These are phyloP conservation scores for Verticillium nonalfalfae DNA, from an alignment of 2,329 filamentous ascomycete species.

Conservation along the genomic window DNA sequence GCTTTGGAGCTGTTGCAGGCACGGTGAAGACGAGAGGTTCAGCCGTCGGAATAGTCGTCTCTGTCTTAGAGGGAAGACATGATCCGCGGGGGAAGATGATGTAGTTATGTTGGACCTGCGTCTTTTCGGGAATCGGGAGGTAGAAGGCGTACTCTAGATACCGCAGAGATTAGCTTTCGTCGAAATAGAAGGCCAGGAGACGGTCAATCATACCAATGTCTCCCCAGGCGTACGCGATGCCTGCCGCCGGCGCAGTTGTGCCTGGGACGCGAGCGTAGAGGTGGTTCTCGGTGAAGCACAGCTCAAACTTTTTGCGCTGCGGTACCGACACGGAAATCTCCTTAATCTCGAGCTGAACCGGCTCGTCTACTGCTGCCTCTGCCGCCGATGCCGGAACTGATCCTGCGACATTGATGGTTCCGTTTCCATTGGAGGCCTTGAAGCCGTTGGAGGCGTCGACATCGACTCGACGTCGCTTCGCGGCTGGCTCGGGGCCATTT, in stretches of 20 bases:
- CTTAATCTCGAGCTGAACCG: constrained; percentile 53
- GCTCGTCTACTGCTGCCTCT: constrained; percentile 34
- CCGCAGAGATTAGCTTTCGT: neutral
- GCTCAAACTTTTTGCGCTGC: constrained; percentile 61
- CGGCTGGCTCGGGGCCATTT: constrained; percentile 34
- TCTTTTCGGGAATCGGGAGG: constrained; percentile 59
- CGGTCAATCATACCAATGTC: constrained; percentile 48
- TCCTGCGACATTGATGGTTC: constrained; percentile 1
- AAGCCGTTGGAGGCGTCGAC: constrained; percentile 22
- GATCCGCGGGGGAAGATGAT: constrained; percentile 53
- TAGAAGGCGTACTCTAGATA: constrained; percentile 53
- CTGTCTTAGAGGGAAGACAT: constrained; percentile 43
- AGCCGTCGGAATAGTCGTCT: constrained; percentile 20
- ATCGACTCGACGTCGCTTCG: constrained; percentile 48
- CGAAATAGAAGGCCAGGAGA: neutral
- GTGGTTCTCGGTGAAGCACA: constrained; percentile 55
- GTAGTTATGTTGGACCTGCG: constrained; percentile 61
- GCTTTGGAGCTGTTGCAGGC: constrained; percentile 52
- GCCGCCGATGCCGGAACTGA: constrained; percentile 8
- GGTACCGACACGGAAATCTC: constrained; percentile 63
- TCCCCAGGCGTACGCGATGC: constrained; percentile 52
- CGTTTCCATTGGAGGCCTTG: constrained; percentile 14
- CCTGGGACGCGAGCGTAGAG: constrained; percentile 50
- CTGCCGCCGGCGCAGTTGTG: constrained; percentile 43
- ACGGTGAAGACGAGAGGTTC: constrained; percentile 63